Conservation (phyloP, 2,329 filamentous ascomycete species). For the Thielaviopsis euricoi region DNA sequence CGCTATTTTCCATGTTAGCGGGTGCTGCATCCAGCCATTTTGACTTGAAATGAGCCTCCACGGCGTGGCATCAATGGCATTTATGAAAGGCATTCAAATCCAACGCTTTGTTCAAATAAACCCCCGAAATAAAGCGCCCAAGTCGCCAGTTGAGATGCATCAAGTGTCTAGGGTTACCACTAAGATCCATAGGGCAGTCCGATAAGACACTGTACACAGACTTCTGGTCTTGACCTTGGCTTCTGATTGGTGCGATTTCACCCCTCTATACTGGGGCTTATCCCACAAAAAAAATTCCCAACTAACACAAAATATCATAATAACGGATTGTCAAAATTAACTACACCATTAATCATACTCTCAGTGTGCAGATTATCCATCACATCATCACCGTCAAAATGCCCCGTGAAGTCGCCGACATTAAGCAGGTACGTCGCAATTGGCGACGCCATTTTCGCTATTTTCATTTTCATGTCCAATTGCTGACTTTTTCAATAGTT, state of each 20-base stretch:
- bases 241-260: slow-evolving; percentile 7
- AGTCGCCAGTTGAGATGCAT: too few species aligned
- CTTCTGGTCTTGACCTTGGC: not conserved
- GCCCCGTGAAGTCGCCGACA: slow-evolving; percentile 95
- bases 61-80: too few species aligned
- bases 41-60: too few species aligned
- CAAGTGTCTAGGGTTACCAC: not conserved
- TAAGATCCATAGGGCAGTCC: slow-evolving; percentile 9
- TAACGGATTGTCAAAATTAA: slow-evolving; percentile 10
- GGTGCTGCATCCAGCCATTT: too few species aligned
- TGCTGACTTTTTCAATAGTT: slow-evolving; percentile 39
- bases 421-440: slow-evolving; percentile 54
- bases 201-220: slow-evolving; percentile 7
- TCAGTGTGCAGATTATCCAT: slow-evolving; percentile 13
- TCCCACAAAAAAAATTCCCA: slow-evolving; percentile 12
- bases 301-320: slow-evolving; percentile 10
- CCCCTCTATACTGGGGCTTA: slow-evolving; percentile 9
- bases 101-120: too few species aligned
- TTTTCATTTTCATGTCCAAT: slow-evolving; percentile 1
- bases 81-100: too few species aligned
- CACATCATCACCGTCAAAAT: slow-evolving; percentile 43
- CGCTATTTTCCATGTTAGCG: not conserved
- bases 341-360: slow-evolving; percentile 11
- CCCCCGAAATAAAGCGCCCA: too few species aligned
- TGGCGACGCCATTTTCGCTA: not conserved